Conservation (phyloP, 148 eudicot genomes). For the Spergularia bocconei region DNA sequence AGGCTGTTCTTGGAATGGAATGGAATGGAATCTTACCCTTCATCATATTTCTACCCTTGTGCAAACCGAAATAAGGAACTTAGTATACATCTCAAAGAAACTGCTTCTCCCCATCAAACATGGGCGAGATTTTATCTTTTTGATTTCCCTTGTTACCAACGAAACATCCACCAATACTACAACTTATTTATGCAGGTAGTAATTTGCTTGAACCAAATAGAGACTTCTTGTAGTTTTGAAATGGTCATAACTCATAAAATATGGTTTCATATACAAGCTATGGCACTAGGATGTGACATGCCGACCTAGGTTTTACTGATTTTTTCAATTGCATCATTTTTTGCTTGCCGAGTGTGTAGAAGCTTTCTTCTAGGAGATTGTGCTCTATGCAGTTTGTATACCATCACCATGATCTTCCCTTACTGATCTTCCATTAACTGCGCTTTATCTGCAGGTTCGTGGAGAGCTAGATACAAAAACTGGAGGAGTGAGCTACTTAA, state of each 20-base stretch:
- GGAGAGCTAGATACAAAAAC: slow-evolving; percentile 82
- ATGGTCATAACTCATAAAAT: background rate
- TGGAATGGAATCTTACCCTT: background rate
- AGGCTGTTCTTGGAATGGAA: background rate
- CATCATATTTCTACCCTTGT: background rate
- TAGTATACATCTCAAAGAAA: too few relatives aligned
- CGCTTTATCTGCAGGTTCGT: slow-evolving; percentile 42
- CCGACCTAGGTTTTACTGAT: too few relatives aligned
- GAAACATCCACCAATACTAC: too few relatives aligned
- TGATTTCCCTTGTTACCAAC: too few relatives aligned
- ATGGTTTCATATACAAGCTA: background rate
- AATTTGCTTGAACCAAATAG: background rate
- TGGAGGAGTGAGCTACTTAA: slow-evolving; percentile 59
- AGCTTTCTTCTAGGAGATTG: too few relatives aligned
- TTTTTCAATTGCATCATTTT: too few relatives aligned
- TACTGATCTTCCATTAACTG: background rate
- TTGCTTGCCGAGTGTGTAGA: background rate
- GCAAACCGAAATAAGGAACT: background rate
- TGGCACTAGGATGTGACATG: too few relatives aligned
- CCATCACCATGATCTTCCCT: background rate
- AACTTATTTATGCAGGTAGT: background rate
- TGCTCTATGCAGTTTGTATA: background rate
- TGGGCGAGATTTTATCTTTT: too few relatives aligned
- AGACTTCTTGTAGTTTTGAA: background rate
- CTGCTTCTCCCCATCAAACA: too few relatives aligned